Evolutionary conservation across 352 stramenopile genomes (phyloP).

Genomic region (Phytophthora pseudosyringae): DNA sequence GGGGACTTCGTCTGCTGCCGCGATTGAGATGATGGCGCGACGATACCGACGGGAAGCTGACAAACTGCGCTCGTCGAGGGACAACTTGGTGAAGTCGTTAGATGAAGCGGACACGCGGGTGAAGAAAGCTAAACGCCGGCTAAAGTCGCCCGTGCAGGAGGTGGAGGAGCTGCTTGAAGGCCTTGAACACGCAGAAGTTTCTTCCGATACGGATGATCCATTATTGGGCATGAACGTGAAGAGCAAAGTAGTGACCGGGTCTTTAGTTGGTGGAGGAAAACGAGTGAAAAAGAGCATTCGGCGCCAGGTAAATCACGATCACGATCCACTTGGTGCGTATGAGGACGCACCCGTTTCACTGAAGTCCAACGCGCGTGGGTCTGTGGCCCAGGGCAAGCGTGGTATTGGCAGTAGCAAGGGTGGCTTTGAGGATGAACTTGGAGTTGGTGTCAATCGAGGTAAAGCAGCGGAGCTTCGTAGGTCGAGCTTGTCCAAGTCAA

Average conservation of each 20-base stretch:
- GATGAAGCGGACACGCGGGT: constrained; percentile 1
- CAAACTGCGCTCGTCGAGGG: constrained; percentile 36
- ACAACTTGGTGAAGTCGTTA: constrained; percentile 12
- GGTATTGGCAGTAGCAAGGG: neutral
- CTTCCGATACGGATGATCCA: neutral
- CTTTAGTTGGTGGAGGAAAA: neutral
- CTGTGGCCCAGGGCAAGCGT: neutral
- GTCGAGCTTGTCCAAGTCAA: constrained; percentile 11
- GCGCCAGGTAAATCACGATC: neutral
- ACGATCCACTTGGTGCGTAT: neutral
- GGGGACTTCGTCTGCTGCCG: constrained; percentile 22
- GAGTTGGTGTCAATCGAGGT: neutral
- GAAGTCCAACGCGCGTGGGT: neutral
- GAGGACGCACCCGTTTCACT: constrained; percentile 9
- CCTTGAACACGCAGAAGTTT: neutral
- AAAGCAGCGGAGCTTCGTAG: constrained; percentile 25
- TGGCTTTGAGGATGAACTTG: constrained; percentile 1
- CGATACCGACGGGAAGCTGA: constrained; percentile 42
- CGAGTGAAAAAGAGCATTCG: constrained; percentile 1
- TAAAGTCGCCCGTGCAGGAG: constrained; percentile 17
- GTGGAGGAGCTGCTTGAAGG: constrained; percentile 17
- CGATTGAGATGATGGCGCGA: constrained; percentile 44
- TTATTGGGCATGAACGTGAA: neutral
- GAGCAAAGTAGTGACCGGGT: neutral
- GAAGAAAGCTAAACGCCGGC: constrained; percentile 19